Base-by-base conservation (phyloP, 176 grass and related monocot species). In the Raddia distichophylla region DNA sequence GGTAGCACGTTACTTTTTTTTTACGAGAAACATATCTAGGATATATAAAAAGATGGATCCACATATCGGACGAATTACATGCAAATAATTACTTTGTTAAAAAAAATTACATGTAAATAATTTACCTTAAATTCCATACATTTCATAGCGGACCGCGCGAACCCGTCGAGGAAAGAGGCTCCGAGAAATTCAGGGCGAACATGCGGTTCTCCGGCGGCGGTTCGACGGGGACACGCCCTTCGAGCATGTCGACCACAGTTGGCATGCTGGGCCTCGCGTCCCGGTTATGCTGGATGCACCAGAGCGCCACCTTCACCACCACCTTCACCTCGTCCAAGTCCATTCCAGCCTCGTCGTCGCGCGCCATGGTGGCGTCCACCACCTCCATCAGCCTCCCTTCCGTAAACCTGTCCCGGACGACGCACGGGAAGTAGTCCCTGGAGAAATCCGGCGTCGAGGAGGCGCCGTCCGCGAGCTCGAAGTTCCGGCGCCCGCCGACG, bases 181-280 rank as follows among this genome's bases (percentile, higher is more conserved):
- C 40, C 8, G 72, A 33, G 16, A 87, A 84, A 17, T 88, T 53
- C 12, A 72, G 46, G 48, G 67, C 3, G 45, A 90, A 87, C 63
- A 80, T 77, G 15, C 51, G 83, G 52, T 64, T 90, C 42, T 86
- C 85, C 66, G 85, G 91, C 18, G 82, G 85, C 91, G 86, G 17
- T 67, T 53, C 64, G n/a, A 84, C 91, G 18, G 81, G 20, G 16
- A 55, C 74, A 33, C 75, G 58, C n/a, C 84, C 76, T 69, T 93
- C 64, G 45, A 93, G 84, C 91, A 90, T 90, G 73, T 84, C 79
- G 20, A 84, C 76, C 3, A 93, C 80, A 12, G 69, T 27, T 0
- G 22, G 33, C 83, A 89, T 93, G 69, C 74, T 90, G 7, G 87
- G 84, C 50, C 91, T 90, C 35, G 69, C 53, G 16, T 87, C 76